Base-by-base conservation (phyloP, 2,329 filamentous ascomycete species). In the Lanzia echinophila region DNA sequence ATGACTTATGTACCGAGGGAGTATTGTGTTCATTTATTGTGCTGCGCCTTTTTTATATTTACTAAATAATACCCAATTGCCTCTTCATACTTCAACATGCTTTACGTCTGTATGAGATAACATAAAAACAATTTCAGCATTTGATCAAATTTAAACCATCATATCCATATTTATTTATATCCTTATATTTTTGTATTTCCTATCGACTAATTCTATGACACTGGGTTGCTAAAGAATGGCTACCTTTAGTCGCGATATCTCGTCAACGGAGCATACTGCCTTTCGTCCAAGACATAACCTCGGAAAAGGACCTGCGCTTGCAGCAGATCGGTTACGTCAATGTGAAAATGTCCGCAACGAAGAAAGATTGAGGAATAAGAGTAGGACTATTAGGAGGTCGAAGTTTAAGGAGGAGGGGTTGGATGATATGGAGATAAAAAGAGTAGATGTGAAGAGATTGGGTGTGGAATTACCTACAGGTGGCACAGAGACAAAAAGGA, bases 331-430 rank as follows among this genome's bases (percentile, higher is more conserved):
- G 19, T 38, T 39, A 34, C 32, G 50, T 32, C 31, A 46, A 46
- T 24, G 24, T 13, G 42, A 17, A 13, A 6, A 41, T 11, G 13
- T 8, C 38, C 7, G 20, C 38, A 19, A 19, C 4, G 38, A 8
- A 41, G n/a, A 41, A 41, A 41, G 22, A 28, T 34, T 11, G 33
- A 15, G 43, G 19, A 15, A 48, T 47, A 20, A 47, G 20, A 24
- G 22, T 41, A 53, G 34, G 2, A 11, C 43, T 7, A 28, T 24
- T 17, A 53, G 50, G 28, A 39, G 7, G 15, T 53, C 50, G 36
- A 47, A 34, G n/a, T 53, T 53, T 54, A 62, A 51, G 48, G 65
- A 67, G 48, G 60, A 62, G 34, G 64, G 64, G 10, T 41, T 67
- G 24, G 63, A 67, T 50, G 62, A 65, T 58, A 32, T 65, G 43